Percentiles rank a stretch among this genome's conserved stretches.
Evolutionary conservation across 2,329 filamentous ascomycete species (phyloP).

Genomic region (Clonostachys chloroleuca): DNA sequence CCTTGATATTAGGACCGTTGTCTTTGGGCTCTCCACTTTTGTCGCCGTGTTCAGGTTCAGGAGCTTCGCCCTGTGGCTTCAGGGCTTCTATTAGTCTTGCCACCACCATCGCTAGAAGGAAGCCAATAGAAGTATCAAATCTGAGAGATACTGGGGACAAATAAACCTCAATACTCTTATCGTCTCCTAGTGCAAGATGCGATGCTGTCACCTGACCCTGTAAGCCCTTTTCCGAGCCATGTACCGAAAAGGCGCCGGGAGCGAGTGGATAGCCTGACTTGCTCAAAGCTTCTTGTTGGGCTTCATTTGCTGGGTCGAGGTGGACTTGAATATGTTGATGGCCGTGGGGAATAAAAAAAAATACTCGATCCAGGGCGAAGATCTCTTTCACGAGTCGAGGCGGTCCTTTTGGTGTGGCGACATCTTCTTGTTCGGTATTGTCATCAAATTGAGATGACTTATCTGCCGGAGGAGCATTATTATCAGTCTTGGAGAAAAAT

Average conservation of each 20-base stretch:
- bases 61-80: slow-evolving; percentile 13
- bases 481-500: too few species aligned
- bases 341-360: slow-evolving; percentile 47
- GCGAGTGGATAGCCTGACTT: slow-evolving; percentile 43
- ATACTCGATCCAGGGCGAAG: slow-evolving; percentile 42
- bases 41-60: background rate
- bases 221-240: slow-evolving; percentile 12
- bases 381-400: slow-evolving; percentile 53
- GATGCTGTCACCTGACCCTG: background rate
- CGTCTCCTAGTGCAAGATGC: slow-evolving; percentile 1
- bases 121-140: slow-evolving; percentile 54
- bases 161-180: slow-evolving; percentile 37
- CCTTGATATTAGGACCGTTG: slow-evolving; percentile 28
- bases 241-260: slow-evolving; percentile 58
- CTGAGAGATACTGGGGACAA: slow-evolving; percentile 46
- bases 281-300: slow-evolving; percentile 21
- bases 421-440: slow-evolving; percentile 2
- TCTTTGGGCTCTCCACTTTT: background rate
- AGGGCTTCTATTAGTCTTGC: slow-evolving; percentile 42
- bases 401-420: slow-evolving; percentile 45
- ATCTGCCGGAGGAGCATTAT: too few species aligned
- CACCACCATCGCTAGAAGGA: slow-evolving; percentile 46
- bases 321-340: slow-evolving; percentile 37
- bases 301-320: slow-evolving; percentile 15
- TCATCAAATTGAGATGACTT: too few species aligned